A percentile compares a stretch with the other conserved stretches of the same genome.
phyloP scores from a whole-genome alignment of 306 rosid genomes.

The Astragalus glycyphyllos region DNA sequence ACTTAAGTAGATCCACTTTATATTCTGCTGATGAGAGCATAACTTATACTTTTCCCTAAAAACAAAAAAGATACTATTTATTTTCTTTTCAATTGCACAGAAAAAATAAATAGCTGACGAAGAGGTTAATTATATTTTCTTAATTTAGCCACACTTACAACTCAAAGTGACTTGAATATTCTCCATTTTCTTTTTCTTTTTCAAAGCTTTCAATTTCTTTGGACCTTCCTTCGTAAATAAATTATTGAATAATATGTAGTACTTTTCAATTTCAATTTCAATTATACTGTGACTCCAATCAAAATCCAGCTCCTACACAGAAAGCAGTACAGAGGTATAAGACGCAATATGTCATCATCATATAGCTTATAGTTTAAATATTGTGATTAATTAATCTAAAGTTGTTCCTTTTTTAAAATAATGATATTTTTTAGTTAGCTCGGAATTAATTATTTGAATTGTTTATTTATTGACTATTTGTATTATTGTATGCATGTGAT shows the following conservation, averaged over 20 bases:
- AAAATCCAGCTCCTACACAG: slow-evolving; percentile 38
- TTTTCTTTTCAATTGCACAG: slow-evolving; percentile 12
- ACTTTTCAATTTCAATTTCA: not conserved
- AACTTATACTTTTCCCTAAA: not conserved
- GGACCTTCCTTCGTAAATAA: slow-evolving; percentile 28
- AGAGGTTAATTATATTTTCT: slow-evolving; percentile 11
- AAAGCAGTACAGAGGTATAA: slow-evolving; percentile 26
- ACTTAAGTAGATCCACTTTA: slow-evolving; percentile 42
- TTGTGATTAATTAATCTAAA: slow-evolving; percentile 18
- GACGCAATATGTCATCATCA: slow-evolving; percentile 39
- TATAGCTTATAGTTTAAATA: slow-evolving; percentile 25
- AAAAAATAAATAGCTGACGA: slow-evolving; percentile 30
- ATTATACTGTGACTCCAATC: slow-evolving; percentile 35
- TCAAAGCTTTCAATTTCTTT: slow-evolving; percentile 20
- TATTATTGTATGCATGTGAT: not conserved
- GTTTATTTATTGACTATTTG: not conserved
- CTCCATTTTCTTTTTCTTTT: not conserved
- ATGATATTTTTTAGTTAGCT: slow-evolving; percentile 8
- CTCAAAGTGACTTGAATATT: slow-evolving; percentile 35
- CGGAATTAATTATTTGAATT: slow-evolving; percentile 1
- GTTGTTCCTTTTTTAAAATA: slow-evolving; percentile 6
- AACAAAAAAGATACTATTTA: not conserved
- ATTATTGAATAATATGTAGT: not conserved
- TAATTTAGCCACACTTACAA: slow-evolving; percentile 42
- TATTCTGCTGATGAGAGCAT: slow-evolving; percentile 32